A percentile compares a stretch with the other conserved stretches of the same genome.
These are phyloP conservation scores for Talaromyces sp. DNA, from an alignment of 2,329 filamentous ascomycete genomes.

Conservation along the genomic window DNA sequence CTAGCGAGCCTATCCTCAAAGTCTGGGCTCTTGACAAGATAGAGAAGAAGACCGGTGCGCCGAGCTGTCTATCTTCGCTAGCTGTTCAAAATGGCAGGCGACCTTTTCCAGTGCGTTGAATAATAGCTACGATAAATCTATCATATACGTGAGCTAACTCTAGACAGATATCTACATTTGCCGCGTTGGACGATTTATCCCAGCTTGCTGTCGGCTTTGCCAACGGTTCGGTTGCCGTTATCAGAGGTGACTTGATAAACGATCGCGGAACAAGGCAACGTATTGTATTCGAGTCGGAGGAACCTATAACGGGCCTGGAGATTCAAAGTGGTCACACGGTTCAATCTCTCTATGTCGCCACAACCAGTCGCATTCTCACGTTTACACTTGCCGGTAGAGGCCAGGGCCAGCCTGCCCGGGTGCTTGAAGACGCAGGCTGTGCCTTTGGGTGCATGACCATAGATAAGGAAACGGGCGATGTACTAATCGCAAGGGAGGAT, in stretches of 20 bases:
- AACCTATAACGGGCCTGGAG: slow-evolving; percentile 89
- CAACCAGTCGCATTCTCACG: slow-evolving; percentile 80
- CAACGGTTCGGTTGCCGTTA: slow-evolving; percentile 88
- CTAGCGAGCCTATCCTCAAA: slow-evolving; percentile 80
- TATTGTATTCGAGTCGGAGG: slow-evolving; percentile 92
- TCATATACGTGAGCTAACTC: not conserved
- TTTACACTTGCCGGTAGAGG: slow-evolving; percentile 81
- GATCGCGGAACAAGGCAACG: slow-evolving; percentile 91
- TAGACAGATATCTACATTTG: slow-evolving; percentile 67
- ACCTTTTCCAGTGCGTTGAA: slow-evolving; percentile 70
- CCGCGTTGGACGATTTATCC: slow-evolving; percentile 78
- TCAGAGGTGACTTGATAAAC: slow-evolving; percentile 89
- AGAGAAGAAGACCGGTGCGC: slow-evolving; percentile 87
- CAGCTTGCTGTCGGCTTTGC: slow-evolving; percentile 94
- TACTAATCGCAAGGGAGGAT: slow-evolving; percentile 90
- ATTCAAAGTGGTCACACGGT: slow-evolving; percentile 61
- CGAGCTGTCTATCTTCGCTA: slow-evolving; percentile 80
- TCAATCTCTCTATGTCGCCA: slow-evolving; percentile 78
- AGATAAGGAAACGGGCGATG: slow-evolving; percentile 71
- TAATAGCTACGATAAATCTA: not conserved
- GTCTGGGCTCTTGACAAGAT: slow-evolving; percentile 96
- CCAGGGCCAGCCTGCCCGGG: slow-evolving; percentile 81
- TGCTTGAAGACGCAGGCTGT: slow-evolving; percentile 84
- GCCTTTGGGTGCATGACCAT: slow-evolving; percentile 93
- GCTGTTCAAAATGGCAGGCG: slow-evolving; percentile 84